Conservation (phyloP, 2,329 filamentous ascomycete species). For the Graphiopsis chlorocephala region DNA sequence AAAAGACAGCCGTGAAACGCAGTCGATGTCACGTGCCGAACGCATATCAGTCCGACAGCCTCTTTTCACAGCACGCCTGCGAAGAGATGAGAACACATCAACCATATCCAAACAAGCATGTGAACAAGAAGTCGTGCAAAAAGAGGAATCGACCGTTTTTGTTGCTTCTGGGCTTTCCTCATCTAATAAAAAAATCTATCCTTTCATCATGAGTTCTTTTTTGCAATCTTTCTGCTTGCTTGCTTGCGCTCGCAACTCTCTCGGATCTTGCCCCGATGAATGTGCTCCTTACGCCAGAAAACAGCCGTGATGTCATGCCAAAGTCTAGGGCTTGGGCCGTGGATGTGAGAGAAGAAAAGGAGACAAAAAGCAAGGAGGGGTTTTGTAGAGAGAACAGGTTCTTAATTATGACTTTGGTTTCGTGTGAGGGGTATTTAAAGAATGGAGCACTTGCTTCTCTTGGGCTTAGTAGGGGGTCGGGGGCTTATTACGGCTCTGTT, state of each 20-base stretch:
- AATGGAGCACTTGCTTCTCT: slow-evolving; percentile 67
- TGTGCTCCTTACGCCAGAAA: neutral
- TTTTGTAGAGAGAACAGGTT: neutral
- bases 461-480: slow-evolving; percentile 57
- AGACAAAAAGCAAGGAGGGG: neutral
- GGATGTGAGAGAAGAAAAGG: neutral
- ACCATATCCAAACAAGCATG: neutral
- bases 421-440: slow-evolving; percentile 45
- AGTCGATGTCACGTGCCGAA: neutral
- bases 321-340: neutral
- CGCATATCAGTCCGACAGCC: neutral
- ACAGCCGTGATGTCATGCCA: neutral
- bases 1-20: neutral
- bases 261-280: neutral
- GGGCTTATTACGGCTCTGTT: slow-evolving; percentile 69
- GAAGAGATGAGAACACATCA: neutral
- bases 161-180: neutral
- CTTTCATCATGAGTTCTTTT: neutral
- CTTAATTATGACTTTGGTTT: neutral
- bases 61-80: neutral
- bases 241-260: neutral
- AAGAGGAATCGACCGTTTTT: neutral
- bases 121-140: neutral
- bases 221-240: neutral
- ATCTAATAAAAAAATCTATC: neutral